Percentiles rank a stretch among this genome's conserved stretches.
phyloP scores from a whole-genome alignment of 2,329 filamentous ascomycete species.

The Didymella lethalis region DNA sequence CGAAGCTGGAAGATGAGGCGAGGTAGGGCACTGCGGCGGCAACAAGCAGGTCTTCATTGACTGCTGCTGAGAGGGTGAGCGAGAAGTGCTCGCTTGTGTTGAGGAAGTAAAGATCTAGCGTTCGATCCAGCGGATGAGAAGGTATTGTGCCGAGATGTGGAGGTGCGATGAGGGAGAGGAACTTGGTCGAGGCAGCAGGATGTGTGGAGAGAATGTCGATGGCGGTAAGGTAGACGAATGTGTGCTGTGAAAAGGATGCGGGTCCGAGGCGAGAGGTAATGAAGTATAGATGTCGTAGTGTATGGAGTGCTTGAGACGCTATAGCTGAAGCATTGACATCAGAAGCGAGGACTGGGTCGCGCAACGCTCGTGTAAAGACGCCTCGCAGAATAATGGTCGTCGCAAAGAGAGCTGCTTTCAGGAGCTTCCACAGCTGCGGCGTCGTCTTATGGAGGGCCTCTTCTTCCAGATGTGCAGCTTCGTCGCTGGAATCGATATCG shows the following conservation, averaged over 20 bases:
- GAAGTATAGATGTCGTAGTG: slow-evolving; percentile 81
- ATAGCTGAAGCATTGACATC: slow-evolving; percentile 69
- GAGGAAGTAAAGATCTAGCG: slow-evolving; percentile 86
- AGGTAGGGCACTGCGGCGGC: slow-evolving; percentile 79
- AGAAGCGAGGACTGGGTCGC: slow-evolving; percentile 63
- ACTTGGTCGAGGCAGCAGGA: slow-evolving; percentile 68
- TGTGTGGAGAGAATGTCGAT: slow-evolving; percentile 83
- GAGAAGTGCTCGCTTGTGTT: slow-evolving; percentile 87
- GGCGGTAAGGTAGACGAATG: slow-evolving; percentile 81
- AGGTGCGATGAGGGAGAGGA: slow-evolving; percentile 70
- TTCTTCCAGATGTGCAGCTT: slow-evolving; percentile 67
- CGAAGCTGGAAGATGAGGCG: slow-evolving; percentile 61
- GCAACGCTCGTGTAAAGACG: slow-evolving; percentile 70
- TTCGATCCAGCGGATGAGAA: slow-evolving; percentile 71
- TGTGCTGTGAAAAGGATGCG: slow-evolving; percentile 80
- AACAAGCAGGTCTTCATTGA: slow-evolving; percentile 76
- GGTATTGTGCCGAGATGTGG: slow-evolving; percentile 64
- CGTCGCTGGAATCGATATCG: slow-evolving; percentile 72
- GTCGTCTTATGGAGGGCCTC: slow-evolving; percentile 73
- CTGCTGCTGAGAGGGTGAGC: slow-evolving; percentile 69
- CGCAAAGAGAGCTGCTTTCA: slow-evolving; percentile 79
- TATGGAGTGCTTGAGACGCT: slow-evolving; percentile 74
- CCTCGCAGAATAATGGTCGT: slow-evolving; percentile 78
- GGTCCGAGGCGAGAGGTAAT: slow-evolving; percentile 78
- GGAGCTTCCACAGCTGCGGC: slow-evolving; percentile 75